Percentiles rank a stretch among this genome's conserved stretches.
phyloP scores from a whole-genome alignment of 345 rosid genomes.

The Populus deltoides region DNA sequence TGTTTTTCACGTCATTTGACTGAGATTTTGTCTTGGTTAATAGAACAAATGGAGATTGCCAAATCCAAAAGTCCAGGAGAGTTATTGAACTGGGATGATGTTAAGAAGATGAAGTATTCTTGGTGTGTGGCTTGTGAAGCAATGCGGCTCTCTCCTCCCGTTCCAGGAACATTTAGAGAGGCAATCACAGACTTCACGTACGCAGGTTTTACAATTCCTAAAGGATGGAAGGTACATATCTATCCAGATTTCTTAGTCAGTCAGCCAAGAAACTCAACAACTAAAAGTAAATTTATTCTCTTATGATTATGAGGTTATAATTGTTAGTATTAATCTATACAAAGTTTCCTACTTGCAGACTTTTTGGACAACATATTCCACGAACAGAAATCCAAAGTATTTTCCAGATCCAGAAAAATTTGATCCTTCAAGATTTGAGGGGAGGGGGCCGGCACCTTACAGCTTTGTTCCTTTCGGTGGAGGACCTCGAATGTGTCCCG shows the following conservation, averaged over 20 bases:
- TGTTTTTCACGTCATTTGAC: neutral
- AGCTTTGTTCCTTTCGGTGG: neutral
- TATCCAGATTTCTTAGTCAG: too few species aligned
- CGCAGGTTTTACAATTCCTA: neutral
- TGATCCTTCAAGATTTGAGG: neutral
- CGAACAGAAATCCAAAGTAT: neutral
- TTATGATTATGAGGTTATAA: too few species aligned
- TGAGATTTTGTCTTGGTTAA: neutral
- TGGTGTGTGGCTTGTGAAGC: conserved; percentile 1
- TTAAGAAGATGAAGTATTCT: neutral
- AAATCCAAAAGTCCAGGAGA: neutral
- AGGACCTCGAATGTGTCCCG: neutral
- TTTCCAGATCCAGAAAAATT: neutral
- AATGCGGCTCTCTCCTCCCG: neutral
- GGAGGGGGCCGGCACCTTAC: neutral
- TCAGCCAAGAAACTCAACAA: too few species aligned
- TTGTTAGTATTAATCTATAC: too few species aligned
- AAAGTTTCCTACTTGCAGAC: neutral
- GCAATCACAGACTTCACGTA: neutral
- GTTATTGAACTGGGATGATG: neutral
- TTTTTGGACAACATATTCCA: neutral
- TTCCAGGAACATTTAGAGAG: neutral
- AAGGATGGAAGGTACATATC: neutral
- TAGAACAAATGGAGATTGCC: conserved; percentile 3
- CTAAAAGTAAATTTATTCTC: too few species aligned